Evolutionary conservation across 2,329 filamentous ascomycete genomes (phyloP), one percentile per base, ranked within the genome.

Genomic region (Whalleya microplaca): DNA sequence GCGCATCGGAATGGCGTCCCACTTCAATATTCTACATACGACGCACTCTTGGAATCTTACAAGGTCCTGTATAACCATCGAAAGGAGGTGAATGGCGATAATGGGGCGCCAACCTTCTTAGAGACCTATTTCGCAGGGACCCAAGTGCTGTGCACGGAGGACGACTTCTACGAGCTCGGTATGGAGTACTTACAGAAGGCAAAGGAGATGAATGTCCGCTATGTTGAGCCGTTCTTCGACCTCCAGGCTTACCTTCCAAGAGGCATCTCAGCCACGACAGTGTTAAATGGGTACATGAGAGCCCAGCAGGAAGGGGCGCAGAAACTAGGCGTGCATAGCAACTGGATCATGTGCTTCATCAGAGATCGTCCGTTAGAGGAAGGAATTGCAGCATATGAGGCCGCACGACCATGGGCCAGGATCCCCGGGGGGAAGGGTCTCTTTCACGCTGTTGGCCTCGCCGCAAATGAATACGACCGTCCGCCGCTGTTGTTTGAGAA

Each of bases 391-490:
- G 71, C 74, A 9, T 78, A 78, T 49, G 59, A 68, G 18, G 32
- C 70, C 1, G 73, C 75, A 14, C 64, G 73, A 4, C 73, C 75
- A 0, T 80, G 76, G 71, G 71, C 71, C 2, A 55, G 21, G 12
- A 65, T 66, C 32, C 32, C 32, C 8, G 32, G 3, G 45, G 70
- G 71, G n/a, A 72, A 71, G 40, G 72, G 73, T 0, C 66, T 77
- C 0, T 75, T 80, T 47, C 74, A 78, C 53, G 78, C 75, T 1
- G 74, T 82, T 10, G 79, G 79, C 0, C 69, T 81, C 2, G 78
- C 78, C 10, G 76, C 74, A 53, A 79, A 80, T 56, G 79, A 78
- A 44, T 76, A 74, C 51, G 70, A 77, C 48, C 70, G 76, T 4
- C 79, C 78, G 6, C 78, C 78, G 0, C 66, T 69, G 46, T 67